Conservation (phyloP, 2,329 filamentous ascomycete genomes). For the Fusarium longipes region DNA sequence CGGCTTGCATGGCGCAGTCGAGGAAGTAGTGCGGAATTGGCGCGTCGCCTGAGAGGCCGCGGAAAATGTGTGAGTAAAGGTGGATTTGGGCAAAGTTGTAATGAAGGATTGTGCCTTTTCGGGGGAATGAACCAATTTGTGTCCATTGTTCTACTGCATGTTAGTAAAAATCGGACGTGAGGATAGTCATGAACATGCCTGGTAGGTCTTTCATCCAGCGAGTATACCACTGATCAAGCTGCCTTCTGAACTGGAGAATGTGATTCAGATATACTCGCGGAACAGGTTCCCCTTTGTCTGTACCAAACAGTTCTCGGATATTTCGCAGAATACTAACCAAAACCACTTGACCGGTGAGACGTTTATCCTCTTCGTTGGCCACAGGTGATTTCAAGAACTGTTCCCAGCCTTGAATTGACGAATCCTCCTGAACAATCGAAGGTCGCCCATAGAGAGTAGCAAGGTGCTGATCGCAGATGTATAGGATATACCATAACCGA, state of each 20-base stretch:
- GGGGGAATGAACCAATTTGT: slow-evolving; percentile 54
- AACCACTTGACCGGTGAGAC: slow-evolving; percentile 69
- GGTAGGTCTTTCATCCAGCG: slow-evolving; percentile 52
- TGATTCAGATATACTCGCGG: slow-evolving; percentile 65
- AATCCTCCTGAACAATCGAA: slow-evolving; percentile 68
- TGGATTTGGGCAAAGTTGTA: slow-evolving; percentile 58
- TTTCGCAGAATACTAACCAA: slow-evolving; percentile 68
- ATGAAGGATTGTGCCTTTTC: slow-evolving; percentile 55
- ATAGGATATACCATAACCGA: slow-evolving; percentile 70
- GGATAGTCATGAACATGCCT: slow-evolving; percentile 36
- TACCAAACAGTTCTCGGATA: slow-evolving; percentile 67
- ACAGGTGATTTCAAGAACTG: slow-evolving; percentile 63
- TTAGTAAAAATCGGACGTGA: not conserved
- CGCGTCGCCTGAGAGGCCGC: slow-evolving; percentile 51
- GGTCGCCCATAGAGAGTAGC: slow-evolving; percentile 70
- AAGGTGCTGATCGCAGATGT: slow-evolving; percentile 71
- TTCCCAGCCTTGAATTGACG: slow-evolving; percentile 67
- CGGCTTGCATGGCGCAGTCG: slow-evolving; percentile 49
- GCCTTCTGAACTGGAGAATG: slow-evolving; percentile 49
- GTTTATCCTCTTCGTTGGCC: slow-evolving; percentile 65
- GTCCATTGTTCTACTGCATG: slow-evolving; percentile 51
- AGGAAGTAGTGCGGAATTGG: slow-evolving; percentile 52
- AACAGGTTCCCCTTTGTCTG: slow-evolving; percentile 64
- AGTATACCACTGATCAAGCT: slow-evolving; percentile 54
- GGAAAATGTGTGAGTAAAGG: slow-evolving; percentile 56